phyloP scores from a whole-genome alignment of 257 asterid genomes.

The Coffea canephora region DNA sequence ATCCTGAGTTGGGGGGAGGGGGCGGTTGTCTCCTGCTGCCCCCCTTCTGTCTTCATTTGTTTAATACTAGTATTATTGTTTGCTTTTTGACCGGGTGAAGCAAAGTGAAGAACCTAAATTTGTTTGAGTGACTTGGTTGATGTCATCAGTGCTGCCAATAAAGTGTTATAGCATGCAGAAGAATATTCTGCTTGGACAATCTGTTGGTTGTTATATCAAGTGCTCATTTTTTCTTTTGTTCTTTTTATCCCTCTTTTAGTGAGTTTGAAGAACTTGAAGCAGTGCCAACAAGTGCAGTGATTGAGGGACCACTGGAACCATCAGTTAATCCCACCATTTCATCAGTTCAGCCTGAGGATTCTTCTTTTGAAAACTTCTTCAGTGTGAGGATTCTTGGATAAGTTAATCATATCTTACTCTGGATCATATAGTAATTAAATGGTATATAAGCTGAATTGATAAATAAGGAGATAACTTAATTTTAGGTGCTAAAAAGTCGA shows the following conservation, averaged over 20 bases:
- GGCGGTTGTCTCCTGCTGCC: not conserved
- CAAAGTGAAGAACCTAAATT: not conserved
- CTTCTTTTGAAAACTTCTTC: conserved; percentile 36
- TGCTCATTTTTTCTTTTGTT: not conserved
- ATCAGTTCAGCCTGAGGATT: conserved; percentile 28
- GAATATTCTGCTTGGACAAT: not conserved
- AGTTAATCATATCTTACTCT: not conserved
- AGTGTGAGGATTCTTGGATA: conserved; percentile 27
- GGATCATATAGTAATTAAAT: not conserved
- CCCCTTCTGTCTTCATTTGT: not conserved
- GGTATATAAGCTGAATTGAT: not conserved
- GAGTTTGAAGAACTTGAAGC: conserved; percentile 41
- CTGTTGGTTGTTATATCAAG: not conserved
- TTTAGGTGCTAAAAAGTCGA: not conserved
- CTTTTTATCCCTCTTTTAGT: conserved; percentile 19
- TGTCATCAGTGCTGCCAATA: too few species aligned
- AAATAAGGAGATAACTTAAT: not conserved
- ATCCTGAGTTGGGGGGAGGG: not conserved
- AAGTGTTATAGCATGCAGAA: not conserved
- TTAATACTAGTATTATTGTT: not conserved
- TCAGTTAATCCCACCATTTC: conserved; percentile 20
- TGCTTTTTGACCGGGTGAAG: not conserved
- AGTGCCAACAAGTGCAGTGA: conserved; percentile 30
- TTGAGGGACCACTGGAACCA: conserved; percentile 38
- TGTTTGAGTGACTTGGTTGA: not conserved